These are phyloP conservation scores for Thermoascus crustaceus DNA, from an alignment of 2,329 filamentous ascomycete genomes.

Conservation along the genomic window DNA sequence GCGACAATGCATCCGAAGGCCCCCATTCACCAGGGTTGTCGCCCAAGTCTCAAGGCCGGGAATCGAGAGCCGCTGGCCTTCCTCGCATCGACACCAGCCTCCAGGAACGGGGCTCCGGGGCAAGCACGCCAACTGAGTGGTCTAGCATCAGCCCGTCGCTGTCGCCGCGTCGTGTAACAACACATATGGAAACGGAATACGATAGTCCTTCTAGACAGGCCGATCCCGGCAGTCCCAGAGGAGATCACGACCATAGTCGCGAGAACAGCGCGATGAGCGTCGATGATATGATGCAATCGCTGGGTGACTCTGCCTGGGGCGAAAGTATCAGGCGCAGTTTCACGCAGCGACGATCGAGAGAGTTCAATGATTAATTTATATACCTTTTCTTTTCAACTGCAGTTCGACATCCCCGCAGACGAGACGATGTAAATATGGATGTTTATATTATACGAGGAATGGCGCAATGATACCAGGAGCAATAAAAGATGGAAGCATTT, in stretches of 20 bases:
- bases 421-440: background rate
- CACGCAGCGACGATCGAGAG: constrained; percentile 50
- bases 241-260: constrained; percentile 8
- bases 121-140: constrained; percentile 35
- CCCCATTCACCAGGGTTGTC: constrained; percentile 21
- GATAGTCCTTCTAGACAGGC: constrained; percentile 22
- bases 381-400: background rate
- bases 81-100: constrained; percentile 41
- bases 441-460: constrained; percentile 10
- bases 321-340: constrained; percentile 86
- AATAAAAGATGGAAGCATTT: background rate
- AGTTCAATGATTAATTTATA: background rate
- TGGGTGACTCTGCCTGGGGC: constrained; percentile 87
- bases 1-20: constrained; percentile 4
- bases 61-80: constrained; percentile 28
- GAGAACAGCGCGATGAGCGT: constrained; percentile 61
- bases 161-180: constrained; percentile 20
- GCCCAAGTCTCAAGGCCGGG: constrained; percentile 18
- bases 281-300: constrained; percentile 70
- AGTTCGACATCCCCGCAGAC: background rate
- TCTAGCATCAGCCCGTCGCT: constrained; percentile 47
- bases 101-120: constrained; percentile 29
- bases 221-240: constrained; percentile 18
- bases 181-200: constrained; percentile 23
- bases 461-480: constrained; percentile 8